Evolutionary conservation across 169 alveolate species (phyloP).

Genomic region (Babesia caballi): DNA sequence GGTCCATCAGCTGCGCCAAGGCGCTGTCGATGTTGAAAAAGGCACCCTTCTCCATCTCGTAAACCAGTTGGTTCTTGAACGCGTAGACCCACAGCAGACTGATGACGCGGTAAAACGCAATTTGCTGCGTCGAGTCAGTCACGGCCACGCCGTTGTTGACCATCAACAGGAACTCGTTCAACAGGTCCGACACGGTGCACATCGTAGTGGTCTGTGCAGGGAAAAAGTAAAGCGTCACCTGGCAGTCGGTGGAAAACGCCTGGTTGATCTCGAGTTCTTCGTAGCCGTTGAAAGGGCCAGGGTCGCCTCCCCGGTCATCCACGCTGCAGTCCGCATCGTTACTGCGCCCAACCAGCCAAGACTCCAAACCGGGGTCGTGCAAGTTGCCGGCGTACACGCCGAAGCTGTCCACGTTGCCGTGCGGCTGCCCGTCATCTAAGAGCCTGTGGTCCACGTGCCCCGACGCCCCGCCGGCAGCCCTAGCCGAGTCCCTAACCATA

Average conservation of each 20-base stretch:
- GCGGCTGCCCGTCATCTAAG: not conserved
- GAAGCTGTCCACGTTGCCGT: not conserved
- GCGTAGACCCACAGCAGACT: slow-evolving; percentile 19
- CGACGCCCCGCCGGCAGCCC: not conserved
- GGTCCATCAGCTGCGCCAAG: not conserved
- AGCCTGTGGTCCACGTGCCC: not conserved
- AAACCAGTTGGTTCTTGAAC: slow-evolving; percentile 5
- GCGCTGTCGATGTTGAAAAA: slow-evolving; percentile 2
- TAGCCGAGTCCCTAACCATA: not conserved
- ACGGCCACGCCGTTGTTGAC: not conserved
- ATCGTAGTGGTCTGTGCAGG: slow-evolving; percentile 27
- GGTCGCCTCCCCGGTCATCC: not conserved
- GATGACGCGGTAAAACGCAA: not conserved
- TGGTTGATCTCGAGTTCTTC: slow-evolving; percentile 43
- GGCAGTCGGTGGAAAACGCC: slow-evolving; percentile 21
- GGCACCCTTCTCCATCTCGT: slow-evolving; percentile 21
- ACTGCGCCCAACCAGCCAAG: not conserved
- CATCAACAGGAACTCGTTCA: slow-evolving; percentile 8
- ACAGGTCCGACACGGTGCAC: slow-evolving; percentile 15
- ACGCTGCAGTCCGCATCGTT: not conserved
- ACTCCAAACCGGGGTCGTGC: not conserved
- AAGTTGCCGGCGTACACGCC: not conserved
- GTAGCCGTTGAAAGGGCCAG: slow-evolving; percentile 19
- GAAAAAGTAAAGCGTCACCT: slow-evolving; percentile 23
- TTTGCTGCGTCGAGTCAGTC: slow-evolving; percentile 1